These are phyloP conservation scores for Diaporthe amygdali DNA, from an alignment of 2,329 filamentous ascomycete species.

Conservation along the genomic window DNA sequence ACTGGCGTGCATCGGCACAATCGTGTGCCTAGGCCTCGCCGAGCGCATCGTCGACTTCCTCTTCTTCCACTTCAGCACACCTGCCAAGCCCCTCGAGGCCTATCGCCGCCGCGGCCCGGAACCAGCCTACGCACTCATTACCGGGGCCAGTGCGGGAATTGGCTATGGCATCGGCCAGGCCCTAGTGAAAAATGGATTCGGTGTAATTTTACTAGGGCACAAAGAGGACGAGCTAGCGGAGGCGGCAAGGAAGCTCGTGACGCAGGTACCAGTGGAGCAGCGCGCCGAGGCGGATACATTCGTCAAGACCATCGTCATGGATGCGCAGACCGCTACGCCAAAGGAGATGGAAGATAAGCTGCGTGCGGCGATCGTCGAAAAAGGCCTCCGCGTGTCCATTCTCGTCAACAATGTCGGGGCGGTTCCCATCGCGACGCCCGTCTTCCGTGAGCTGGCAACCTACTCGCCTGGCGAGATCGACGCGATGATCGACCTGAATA, in stretches of 20 bases:
- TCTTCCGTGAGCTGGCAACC: slow-evolving; percentile 34
- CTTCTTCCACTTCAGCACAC: slow-evolving; percentile 29
- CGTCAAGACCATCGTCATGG: slow-evolving; percentile 36
- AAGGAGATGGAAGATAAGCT: slow-evolving; percentile 31
- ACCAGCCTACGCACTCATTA: slow-evolving; percentile 38
- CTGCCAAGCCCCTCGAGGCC: slow-evolving; percentile 28
- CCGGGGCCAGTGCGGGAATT: slow-evolving; percentile 41
- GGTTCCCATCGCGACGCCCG: slow-evolving; percentile 32
- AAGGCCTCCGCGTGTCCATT: slow-evolving; percentile 33
- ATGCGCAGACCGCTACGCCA: slow-evolving; percentile 35
- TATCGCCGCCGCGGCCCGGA: slow-evolving; percentile 32
- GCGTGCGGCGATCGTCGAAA: slow-evolving; percentile 28
- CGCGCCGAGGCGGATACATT: slow-evolving; percentile 26
- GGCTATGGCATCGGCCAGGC: slow-evolving; percentile 39
- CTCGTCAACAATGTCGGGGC: slow-evolving; percentile 42
- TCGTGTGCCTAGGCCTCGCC: slow-evolving; percentile 23
- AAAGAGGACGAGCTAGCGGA: slow-evolving; percentile 34
- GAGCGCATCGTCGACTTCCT: slow-evolving; percentile 27
- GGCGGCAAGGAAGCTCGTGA: slow-evolving; percentile 30
- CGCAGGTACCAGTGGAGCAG: not conserved
- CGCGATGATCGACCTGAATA: slow-evolving; percentile 37
- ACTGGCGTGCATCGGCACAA: slow-evolving; percentile 28
- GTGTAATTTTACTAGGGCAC: slow-evolving; percentile 39
- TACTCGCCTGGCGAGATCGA: slow-evolving; percentile 36
- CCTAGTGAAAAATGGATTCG: slow-evolving; percentile 39